These are phyloP conservation scores for Endotrypanum monterogeii DNA, from an alignment of 208 protist species.

Conservation along the genomic window DNA sequence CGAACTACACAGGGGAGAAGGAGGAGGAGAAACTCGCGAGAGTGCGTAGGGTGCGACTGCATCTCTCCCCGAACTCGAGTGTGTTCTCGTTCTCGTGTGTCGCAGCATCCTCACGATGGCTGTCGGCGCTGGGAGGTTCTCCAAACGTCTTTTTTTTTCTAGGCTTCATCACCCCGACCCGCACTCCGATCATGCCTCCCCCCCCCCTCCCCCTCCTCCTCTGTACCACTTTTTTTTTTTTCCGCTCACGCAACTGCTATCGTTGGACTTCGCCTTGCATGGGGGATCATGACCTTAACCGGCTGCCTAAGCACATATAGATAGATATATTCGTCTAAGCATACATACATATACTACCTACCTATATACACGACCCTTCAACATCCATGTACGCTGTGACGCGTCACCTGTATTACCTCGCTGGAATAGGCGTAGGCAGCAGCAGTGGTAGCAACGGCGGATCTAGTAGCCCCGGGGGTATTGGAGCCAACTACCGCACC, in stretches of 20 bases:
- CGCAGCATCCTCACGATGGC: neutral
- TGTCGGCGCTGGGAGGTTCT: too few species aligned
- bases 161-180: too few species aligned
- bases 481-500: constrained; percentile 34
- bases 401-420: constrained; percentile 26
- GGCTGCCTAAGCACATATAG: neutral
- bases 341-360: neutral
- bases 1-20: neutral
- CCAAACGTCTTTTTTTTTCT: too few species aligned
- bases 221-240: neutral
- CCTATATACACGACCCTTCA: neutral
- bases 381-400: constrained; percentile 8
- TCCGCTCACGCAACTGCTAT: neutral
- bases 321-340: neutral
- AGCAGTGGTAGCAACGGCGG: constrained; percentile 9
- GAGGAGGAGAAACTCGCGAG: too few species aligned
- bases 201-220: neutral
- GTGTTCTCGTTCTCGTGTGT: neutral
- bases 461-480: neutral
- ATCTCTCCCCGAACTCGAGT: neutral
- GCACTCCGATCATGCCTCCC: neutral
- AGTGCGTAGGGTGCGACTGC: too few species aligned
- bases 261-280: neutral
- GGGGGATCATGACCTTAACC: too few species aligned
- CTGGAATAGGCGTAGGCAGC: neutral